phyloP scores from a whole-genome alignment of 345 rosid species.

The Punica granatum region DNA sequence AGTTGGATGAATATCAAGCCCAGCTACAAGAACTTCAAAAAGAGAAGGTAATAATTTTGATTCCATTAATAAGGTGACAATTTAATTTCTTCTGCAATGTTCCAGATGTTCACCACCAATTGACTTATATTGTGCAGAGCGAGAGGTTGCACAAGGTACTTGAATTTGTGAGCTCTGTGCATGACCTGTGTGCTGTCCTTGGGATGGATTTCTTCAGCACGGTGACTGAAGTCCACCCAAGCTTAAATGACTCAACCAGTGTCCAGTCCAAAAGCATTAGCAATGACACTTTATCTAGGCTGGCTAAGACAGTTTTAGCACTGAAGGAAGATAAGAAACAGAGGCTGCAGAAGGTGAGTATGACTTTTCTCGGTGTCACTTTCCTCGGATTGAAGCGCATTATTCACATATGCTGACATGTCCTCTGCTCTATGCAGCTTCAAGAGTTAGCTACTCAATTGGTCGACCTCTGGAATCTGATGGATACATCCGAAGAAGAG shows the following conservation, averaged over 20 bases:
- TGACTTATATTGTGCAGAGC: constrained; percentile 35
- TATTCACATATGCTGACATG: not conserved
- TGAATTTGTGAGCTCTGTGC: constrained; percentile 88
- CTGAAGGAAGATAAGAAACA: constrained; percentile 83
- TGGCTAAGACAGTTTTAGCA: constrained; percentile 73
- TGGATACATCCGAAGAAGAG: constrained; percentile 94
- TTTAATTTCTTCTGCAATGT: not conserved
- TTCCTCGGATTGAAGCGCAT: not conserved
- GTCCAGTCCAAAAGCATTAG: constrained; percentile 83
- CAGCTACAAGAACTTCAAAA: constrained; percentile 85
- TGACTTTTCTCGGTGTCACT: not conserved
- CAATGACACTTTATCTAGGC: constrained; percentile 71
- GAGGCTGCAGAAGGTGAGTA: constrained; percentile 67
- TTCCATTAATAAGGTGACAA: not conserved
- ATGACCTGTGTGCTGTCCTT: constrained; percentile 85
- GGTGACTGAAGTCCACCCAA: constrained; percentile 86
- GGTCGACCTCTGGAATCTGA: constrained; percentile 90
- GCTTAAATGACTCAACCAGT: constrained; percentile 66
- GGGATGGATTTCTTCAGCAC: constrained; percentile 83
- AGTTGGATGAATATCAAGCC: constrained; percentile 62
- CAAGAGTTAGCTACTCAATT: constrained; percentile 88
- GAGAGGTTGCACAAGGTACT: constrained; percentile 86
- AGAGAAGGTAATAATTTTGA: constrained; percentile 54
- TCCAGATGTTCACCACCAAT: not conserved
- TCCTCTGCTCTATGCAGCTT: constrained; percentile 42